Evolutionary conservation across 345 rosid genomes (phyloP), one percentile per base, ranked within the genome.

Genomic region (Microthlaspi erraticum): DNA sequence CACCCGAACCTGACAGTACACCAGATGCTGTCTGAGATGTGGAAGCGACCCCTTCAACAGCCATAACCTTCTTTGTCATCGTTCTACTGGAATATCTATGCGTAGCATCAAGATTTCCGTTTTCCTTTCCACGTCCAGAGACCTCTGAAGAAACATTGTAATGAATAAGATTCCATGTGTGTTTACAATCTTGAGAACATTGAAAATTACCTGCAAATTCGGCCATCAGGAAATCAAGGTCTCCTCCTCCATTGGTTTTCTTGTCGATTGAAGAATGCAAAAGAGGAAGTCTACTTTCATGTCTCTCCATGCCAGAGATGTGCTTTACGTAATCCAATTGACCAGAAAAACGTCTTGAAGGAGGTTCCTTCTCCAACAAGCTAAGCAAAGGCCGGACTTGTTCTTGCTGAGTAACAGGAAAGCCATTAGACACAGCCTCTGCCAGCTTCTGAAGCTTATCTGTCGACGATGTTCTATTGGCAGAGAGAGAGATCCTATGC

Each of bases 301-400:
- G 96, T 77, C 80, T 89, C 77, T 91, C 99, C 60, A 88, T 44
- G 8, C 95, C 95, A 32, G 98, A 74, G 66, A 88, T 69, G 76
- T 89, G 95, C 49, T 87, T 86, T 2, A 79, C 88, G 80, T 83
- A 87, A 72, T 91, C 98, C 55, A 93, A 80, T 72, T 93, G 98
- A 78, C 93, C 97, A 81, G 97, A 88, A 70, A 84, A 64, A 79
- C 71, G 89, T 70, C 84, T 77, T 41, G 95, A 91, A 55, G 93
- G 96, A 3, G 99, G 95, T 80, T 94, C 97, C 81, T 91, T 91
- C 26, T 94, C 99, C 86, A 91, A 83, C 83, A 94, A 84, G 86
- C 97, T 94, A 68, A 94, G 91, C 78, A 94, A 86, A 67, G 99
- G 99, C 16, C 95, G 91, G 70, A 94, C 97, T 80, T 88, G 93